These are phyloP conservation scores for Breynia disticha DNA, from an alignment of 441 rosid species.

Conservation along the genomic window DNA sequence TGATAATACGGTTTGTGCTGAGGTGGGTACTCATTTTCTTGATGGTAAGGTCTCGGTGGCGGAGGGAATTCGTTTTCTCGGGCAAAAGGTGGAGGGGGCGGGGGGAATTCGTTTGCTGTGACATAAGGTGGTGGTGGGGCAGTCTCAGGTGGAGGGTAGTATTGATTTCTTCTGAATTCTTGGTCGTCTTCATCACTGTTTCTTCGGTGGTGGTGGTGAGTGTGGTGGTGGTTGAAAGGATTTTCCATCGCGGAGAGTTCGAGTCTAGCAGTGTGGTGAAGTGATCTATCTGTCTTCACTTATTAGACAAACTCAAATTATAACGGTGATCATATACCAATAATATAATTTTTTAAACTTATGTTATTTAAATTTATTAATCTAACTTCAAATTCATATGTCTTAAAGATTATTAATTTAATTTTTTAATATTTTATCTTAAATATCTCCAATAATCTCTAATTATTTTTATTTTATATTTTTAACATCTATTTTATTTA, in stretches of 20 bases:
- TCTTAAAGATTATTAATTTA: too few species aligned
- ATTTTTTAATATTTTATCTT: too few species aligned
- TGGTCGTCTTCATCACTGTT: slow-evolving; percentile 21
- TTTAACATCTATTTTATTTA: too few species aligned
- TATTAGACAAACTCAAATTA: too few species aligned
- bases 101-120: slow-evolving; percentile 9
- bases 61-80: slow-evolving; percentile 16
- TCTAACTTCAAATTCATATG: too few species aligned
- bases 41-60: not conserved
- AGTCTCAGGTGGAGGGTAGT: slow-evolving; percentile 18
- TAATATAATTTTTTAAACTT: too few species aligned
- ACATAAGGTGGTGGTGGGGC: slow-evolving; percentile 14
- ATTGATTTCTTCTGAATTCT: slow-evolving; percentile 10
- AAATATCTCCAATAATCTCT: too few species aligned
- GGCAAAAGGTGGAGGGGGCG: slow-evolving; percentile 18
- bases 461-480: too few species aligned
- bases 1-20: slow-evolving; percentile 16
- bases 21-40: slow-evolving; percentile 14
- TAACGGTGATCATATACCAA: too few species aligned
- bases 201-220: slow-evolving; percentile 25
- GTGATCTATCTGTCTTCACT: too few species aligned
- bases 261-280: too few species aligned
- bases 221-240: slow-evolving; percentile 26
- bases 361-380: too few species aligned
- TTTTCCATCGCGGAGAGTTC: slow-evolving; percentile 31